Evolutionary conservation across 192 early-diverging fungal species (phyloP), one percentile per base, ranked within the genome.

Genomic region (Chytriomyces sp.): DNA sequence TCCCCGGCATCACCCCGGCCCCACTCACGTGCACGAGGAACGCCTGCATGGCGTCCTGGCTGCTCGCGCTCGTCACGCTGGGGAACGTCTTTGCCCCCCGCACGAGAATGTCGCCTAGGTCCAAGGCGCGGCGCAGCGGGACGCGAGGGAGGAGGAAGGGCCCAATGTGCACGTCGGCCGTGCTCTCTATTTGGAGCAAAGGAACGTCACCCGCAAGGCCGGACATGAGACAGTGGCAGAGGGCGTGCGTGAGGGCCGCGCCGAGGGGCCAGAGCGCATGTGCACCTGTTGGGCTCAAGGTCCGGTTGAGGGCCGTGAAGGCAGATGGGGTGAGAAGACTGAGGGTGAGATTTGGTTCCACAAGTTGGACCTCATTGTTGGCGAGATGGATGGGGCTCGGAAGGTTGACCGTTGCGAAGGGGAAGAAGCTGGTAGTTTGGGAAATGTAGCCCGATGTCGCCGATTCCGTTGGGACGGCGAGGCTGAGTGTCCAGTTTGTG

Each of bases 181-280:
- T 39, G 2, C n/a, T 14, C 19, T 10, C 5, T 44, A 64, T 12
- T 6, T 10, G 10, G 32, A 64, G 14, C 28, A 17, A 25, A 7
- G 62, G 62, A 7, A 39, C 62, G 49, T 64, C 62, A 7, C 17
- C 62, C 10, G 40, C 37, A 26, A 12, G 6, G n/a, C 39, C 62
- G 49, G n/a, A 26, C 62, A 64, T 64, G n/a, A 64, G 30, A 44
- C 62, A 64, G 8, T 41, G 6, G 12, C 25, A 44, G 30, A 64
- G 6, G 22, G 22, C 39, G 2, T 30, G 17, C 37, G 49, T 12
- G 32, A 64, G 49, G 1, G 19, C 34, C n/a, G 36, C 22, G 6
- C 62, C 62, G 7, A 64, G 28, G 2, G 39, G 39, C 22, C 39
- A 64, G 10, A 44, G 26, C 12, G 8, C 8, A 7, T 5, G n/a